phyloP scores from a whole-genome alignment of 257 asterid genomes.

The Ocimum tenuiflorum region DNA sequence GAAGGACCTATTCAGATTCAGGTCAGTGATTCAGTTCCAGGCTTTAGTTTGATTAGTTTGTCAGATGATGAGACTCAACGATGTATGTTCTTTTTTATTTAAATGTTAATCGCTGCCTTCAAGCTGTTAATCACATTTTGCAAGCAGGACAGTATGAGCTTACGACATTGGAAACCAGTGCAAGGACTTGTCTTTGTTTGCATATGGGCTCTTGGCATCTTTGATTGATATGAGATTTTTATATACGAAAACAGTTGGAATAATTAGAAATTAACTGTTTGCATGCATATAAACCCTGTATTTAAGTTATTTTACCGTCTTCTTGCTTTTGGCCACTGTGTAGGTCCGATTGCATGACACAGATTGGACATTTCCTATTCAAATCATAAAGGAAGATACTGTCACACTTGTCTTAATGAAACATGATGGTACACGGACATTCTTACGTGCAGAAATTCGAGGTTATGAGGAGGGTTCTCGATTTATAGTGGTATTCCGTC shows the following conservation, averaged over 20 bases:
- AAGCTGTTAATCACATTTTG: constrained; percentile 1
- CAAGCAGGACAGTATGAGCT: constrained; percentile 3
- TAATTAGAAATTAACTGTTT: not conserved
- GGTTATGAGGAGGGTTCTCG: constrained; percentile 99
- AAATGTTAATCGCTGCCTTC: not conserved
- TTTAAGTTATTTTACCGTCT: not conserved
- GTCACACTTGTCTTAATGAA: constrained; percentile 58
- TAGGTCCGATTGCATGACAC: constrained; percentile 79
- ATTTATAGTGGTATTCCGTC: constrained; percentile 79
- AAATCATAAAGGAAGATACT: constrained; percentile 82
- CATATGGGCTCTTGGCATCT: not conserved
- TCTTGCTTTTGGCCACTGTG: constrained; percentile 20
- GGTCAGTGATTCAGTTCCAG: constrained; percentile 35
- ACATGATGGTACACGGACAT: constrained; percentile 49
- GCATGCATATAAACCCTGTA: not conserved
- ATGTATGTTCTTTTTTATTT: not conserved
- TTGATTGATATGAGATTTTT: not conserved
- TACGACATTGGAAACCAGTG: not conserved
- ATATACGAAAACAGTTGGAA: not conserved
- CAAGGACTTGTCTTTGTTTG: not conserved
- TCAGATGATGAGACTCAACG: not conserved
- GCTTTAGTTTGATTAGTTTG: not conserved
- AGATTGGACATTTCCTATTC: constrained; percentile 88
- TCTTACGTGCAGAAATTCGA: constrained; percentile 77
- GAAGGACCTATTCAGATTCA: constrained; percentile 67